Conservation (phyloP, 1,284 basidiomycete genomes). For the Sphagnurus paluster region DNA sequence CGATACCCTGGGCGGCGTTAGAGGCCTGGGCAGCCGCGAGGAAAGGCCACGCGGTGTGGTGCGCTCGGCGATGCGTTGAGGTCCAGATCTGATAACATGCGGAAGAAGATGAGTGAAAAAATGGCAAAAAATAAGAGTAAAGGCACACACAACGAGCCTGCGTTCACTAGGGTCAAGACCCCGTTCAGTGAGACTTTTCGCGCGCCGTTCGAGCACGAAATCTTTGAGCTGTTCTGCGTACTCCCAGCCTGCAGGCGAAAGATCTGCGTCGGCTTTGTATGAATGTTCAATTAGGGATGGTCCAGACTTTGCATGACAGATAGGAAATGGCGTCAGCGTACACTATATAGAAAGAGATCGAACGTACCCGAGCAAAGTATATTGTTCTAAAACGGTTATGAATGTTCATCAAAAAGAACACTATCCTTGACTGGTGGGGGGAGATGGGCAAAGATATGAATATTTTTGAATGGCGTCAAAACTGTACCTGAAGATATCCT, state of each 20-base stretch:
- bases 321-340: conserved; percentile 6
- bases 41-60: conserved; percentile 97
- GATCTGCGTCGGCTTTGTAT: conserved; percentile 97
- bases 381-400: conserved; percentile 91
- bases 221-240: conserved; percentile 89
- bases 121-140: neutral
- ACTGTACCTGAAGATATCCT: conserved; percentile 75
- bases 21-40: conserved; percentile 43
- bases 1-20: conserved; percentile 16
- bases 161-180: conserved; percentile 65
- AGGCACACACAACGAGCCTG: conserved; percentile 66
- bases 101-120: neutral
- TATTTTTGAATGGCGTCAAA: neutral
- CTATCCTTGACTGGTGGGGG: conserved; percentile 74
- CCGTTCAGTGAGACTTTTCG: conserved; percentile 66
- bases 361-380: conserved; percentile 85
- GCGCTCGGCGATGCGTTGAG: conserved; percentile 87
- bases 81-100: conserved; percentile 84
- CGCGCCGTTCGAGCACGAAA: conserved; percentile 78
- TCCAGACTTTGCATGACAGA: too few relatives aligned
- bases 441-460: neutral
- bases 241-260: conserved; percentile 93
- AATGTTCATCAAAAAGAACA: conserved; percentile 98
- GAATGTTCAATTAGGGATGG: conserved; percentile 98
- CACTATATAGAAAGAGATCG: neutral